A percentile compares a stretch with the other conserved stretches of the same genome.
These are phyloP conservation scores for Oryza australiensis DNA, from an alignment of 176 grass and related monocot species.

Conservation along the genomic window DNA sequence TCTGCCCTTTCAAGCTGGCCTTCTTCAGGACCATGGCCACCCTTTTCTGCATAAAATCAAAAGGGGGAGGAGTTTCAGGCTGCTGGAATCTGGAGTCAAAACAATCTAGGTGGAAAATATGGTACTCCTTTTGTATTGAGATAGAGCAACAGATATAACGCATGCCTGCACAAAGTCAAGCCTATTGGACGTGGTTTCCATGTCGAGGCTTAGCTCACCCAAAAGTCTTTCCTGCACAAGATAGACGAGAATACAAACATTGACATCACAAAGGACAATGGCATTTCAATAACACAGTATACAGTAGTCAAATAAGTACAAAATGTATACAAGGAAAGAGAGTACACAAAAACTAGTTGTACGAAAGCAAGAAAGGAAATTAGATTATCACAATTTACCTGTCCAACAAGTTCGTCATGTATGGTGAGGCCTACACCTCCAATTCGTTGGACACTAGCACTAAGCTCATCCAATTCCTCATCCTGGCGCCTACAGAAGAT, in stretches of 20 bases:
- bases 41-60: slow-evolving; percentile 62
- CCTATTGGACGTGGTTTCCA: slow-evolving; percentile 88
- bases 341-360: neutral
- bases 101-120: neutral
- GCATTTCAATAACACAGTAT: neutral
- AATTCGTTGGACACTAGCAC: slow-evolving; percentile 84
- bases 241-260: neutral
- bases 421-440: slow-evolving; percentile 93
- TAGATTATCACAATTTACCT: slow-evolving; percentile 38
- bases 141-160: neutral
- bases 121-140: neutral
- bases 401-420: slow-evolving; percentile 80
- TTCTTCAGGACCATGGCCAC: slow-evolving; percentile 98
- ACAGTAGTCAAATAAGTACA: neutral
- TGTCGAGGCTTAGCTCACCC: slow-evolving; percentile 81
- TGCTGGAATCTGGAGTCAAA: neutral
- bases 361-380: neutral
- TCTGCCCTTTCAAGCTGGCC: slow-evolving; percentile 70
- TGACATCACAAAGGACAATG: neutral
- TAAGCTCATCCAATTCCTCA: slow-evolving; percentile 88
- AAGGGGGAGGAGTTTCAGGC: neutral
- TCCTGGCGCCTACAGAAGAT: slow-evolving; percentile 65
- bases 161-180: slow-evolving; percentile 89
- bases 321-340: neutral
- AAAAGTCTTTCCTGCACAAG: slow-evolving; percentile 75